These are phyloP conservation scores for Syzygium aqueum DNA, from an alignment of 345 rosid species.

Conservation along the genomic window DNA sequence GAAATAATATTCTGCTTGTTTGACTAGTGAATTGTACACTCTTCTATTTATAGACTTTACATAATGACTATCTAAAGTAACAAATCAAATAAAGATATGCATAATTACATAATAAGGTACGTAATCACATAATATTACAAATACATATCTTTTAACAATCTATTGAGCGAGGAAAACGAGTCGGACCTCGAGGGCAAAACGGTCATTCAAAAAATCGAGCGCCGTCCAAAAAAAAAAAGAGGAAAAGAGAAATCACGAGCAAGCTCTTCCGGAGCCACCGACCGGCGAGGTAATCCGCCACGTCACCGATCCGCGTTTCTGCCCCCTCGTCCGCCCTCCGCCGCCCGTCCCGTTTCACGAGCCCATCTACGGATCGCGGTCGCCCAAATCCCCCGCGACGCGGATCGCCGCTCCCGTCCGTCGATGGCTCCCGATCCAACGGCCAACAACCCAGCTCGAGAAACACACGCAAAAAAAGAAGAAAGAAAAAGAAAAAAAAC, in stretches of 20 bases:
- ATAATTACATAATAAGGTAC: no score
- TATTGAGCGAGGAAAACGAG: no score
- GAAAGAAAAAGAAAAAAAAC: not conserved
- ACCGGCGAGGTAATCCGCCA: not conserved
- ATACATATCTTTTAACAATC: no score
- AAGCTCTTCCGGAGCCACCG: not conserved
- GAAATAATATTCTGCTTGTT: no score
- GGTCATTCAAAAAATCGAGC: not conserved
- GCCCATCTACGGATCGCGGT: not conserved
- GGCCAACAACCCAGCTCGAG: not conserved
- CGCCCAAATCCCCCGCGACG: not conserved
- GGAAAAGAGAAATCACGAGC: not conserved
- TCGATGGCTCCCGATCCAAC: not conserved
- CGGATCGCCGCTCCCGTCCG: not conserved
- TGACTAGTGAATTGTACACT: no score
- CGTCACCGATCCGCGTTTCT: not conserved
- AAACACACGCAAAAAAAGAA: not conserved
- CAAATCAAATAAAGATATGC: no score
- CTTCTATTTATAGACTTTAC: no score
- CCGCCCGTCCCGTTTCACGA: not conserved
- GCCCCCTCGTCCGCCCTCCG: accelerated
- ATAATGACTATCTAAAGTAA: no score
- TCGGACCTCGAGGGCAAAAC: not conserved
- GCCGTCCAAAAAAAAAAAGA: not conserved
- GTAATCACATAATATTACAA: no score